Base-by-base conservation (phyloP, 805 yeast species). In the Spathaspora girioi region DNA sequence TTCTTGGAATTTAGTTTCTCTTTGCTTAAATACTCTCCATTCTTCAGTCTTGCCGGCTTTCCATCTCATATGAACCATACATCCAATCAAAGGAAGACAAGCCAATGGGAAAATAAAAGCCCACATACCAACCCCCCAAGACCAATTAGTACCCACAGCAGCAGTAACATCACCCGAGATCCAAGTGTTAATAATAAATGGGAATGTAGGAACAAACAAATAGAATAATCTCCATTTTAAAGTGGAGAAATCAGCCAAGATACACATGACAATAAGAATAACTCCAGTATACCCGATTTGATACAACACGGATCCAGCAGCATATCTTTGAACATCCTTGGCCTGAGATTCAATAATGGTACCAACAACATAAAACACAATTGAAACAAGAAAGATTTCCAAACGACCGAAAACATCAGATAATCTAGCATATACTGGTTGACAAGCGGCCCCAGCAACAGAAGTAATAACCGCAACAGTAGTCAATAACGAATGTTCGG, bases 51-150 rank as follows among this genome's bases (percentile, higher is more conserved):
- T 77, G 14, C 75, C 59, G 12, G 89, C 91, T 51, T 66, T 62
- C 56, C 67, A 68, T 56, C 77, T 65, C 87, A 85, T 83, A 64
- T 84, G 85, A 3, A 75, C 15, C 59, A 83, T 69, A 59, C 84
- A 77, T 5, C 57, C 55, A 7, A 84, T 56, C 48, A 87, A 65
- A 18, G 92, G 93, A n/a, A 87, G 48, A 56, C 84, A 71, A 5
- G 82, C 62, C 38, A 84, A 69, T 35, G 92, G 92, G 75, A 83
- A 80, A 56, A 87, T 84, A 58, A 84, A 83, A 1, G 91, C 90
- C 87, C 87, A 87, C 80, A 87, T 86, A 40, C 86, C 91, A 58
- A 86, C 81, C 60, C 85, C 86, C 92, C 92, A 87, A 11, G 82
- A 75, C 85, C 89, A 84, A 32, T 75, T 62, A 11, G 66, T 66